Conservation (phyloP, 2,329 filamentous ascomycete species). For the Lachnellula subtilissima region DNA sequence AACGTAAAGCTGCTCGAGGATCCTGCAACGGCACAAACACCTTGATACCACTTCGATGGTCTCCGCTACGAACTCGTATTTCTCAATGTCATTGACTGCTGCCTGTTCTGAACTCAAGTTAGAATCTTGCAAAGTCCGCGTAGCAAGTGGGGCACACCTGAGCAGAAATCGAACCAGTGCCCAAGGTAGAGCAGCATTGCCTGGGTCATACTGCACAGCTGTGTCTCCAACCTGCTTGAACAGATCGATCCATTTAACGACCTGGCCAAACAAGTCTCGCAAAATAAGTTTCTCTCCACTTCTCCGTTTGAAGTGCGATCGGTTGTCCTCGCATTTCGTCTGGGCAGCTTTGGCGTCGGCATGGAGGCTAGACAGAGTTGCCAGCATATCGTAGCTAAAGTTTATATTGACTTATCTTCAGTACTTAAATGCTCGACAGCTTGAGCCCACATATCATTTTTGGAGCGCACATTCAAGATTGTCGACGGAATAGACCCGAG, state of each 20-base stretch:
- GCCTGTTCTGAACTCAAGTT: neutral
- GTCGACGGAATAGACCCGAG: no score
- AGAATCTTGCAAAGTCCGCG: no score
- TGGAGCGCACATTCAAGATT: no score
- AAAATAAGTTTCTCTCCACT: constrained; percentile 14
- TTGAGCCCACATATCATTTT: no score
- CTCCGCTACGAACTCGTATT: neutral
- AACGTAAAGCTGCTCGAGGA: neutral
- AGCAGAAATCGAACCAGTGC: constrained; percentile 27
- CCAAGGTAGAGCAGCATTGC: constrained; percentile 27
- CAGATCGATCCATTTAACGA: constrained; percentile 21
- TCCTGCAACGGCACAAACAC: neutral
- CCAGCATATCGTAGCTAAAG: neutral
- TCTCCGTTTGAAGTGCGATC: neutral
- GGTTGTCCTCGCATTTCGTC: neutral
- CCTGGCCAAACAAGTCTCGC: constrained; percentile 16
- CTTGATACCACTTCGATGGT: neutral
- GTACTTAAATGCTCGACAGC: no score
- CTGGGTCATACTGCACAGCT: constrained; percentile 23
- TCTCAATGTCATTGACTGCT: neutral
- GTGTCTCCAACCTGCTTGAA: constrained; percentile 26
- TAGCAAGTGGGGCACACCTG: constrained; percentile 3
- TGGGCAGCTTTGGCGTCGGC: neutral
- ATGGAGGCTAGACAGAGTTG: neutral
- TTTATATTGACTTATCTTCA: no score